These are phyloP conservation scores for Globisporangium cederbergense DNA, from an alignment of 352 stramenopile species.

Conservation along the genomic window DNA sequence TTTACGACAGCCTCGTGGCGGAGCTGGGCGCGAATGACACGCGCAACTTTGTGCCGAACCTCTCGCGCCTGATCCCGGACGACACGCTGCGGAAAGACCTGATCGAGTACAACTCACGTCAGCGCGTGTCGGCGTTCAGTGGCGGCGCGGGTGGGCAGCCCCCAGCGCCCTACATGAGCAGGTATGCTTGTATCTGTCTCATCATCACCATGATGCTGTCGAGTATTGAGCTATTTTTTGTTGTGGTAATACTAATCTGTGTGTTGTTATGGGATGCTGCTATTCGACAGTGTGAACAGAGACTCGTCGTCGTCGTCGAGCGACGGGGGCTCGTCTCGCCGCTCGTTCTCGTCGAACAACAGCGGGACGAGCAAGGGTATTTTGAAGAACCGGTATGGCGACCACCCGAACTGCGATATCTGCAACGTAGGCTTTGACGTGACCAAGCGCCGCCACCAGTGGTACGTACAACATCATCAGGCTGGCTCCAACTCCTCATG, in stretches of 20 bases:
- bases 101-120: constrained; percentile 46
- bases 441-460: constrained; percentile 56
- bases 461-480: constrained; percentile 17
- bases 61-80: constrained; percentile 53
- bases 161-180: constrained; percentile 13
- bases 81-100: constrained; percentile 45
- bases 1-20: constrained; percentile 48
- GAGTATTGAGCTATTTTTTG: too few species aligned
- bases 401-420: constrained; percentile 60
- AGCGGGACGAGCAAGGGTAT: constrained; percentile 34
- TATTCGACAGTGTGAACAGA: neutral
- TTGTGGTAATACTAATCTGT: neutral
- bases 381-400: constrained; percentile 61
- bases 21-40: constrained; percentile 45
- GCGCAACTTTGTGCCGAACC: constrained; percentile 37
- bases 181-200: neutral
- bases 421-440: constrained; percentile 58
- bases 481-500: neutral
- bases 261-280: neutral
- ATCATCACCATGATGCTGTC: neutral
- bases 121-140: constrained; percentile 18
- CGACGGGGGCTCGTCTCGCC: constrained; percentile 24
- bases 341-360: constrained; percentile 14
- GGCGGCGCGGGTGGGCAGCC: neutral
- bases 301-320: constrained; percentile 40